phyloP scores from a whole-genome alignment of 2,329 filamentous ascomycete species.

The Zasmidium cellare region DNA sequence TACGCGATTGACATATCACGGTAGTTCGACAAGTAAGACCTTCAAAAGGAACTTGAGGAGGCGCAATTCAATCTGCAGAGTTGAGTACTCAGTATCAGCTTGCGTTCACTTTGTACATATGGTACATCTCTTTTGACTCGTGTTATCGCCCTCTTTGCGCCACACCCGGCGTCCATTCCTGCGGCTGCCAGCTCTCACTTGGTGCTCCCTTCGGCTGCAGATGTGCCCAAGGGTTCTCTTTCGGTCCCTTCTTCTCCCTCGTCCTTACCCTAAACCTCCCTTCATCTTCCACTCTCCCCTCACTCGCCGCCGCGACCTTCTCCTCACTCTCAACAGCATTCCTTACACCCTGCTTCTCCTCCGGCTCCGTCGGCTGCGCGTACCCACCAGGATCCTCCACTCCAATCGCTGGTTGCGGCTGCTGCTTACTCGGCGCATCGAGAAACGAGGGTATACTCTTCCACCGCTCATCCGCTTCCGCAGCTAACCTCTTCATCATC shows the following conservation, averaged over 20 bases:
- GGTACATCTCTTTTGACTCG: neutral
- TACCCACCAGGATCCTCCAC: conserved; percentile 44
- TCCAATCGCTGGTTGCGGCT: conserved; percentile 47
- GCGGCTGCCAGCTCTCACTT: conserved; percentile 50
- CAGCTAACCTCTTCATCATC: conserved; percentile 61
- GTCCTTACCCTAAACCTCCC: conserved; percentile 32
- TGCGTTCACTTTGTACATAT: neutral
- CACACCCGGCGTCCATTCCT: conserved; percentile 45
- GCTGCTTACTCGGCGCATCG: conserved; percentile 54
- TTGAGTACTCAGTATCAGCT: too few relatives aligned
- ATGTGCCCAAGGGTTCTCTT: conserved; percentile 42
- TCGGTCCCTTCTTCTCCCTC: conserved; percentile 26
- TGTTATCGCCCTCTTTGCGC: conserved; percentile 33
- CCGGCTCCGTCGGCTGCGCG: conserved; percentile 31
- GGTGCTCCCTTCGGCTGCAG: conserved; percentile 38
- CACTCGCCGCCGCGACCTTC: conserved; percentile 32
- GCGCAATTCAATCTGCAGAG: too few relatives aligned
- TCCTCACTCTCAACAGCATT: conserved; percentile 33
- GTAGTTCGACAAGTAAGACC: too few relatives aligned
- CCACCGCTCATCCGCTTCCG: conserved; percentile 62
- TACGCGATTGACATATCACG: too few relatives aligned
- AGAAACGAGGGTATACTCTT: conserved; percentile 59
- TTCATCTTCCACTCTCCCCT: conserved; percentile 32
- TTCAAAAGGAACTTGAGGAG: too few relatives aligned
- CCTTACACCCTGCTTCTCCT: conserved; percentile 31